Evolutionary conservation across 495 filamentous ascomycete species (phyloP).

Genomic region (Halenospora varia): DNA sequence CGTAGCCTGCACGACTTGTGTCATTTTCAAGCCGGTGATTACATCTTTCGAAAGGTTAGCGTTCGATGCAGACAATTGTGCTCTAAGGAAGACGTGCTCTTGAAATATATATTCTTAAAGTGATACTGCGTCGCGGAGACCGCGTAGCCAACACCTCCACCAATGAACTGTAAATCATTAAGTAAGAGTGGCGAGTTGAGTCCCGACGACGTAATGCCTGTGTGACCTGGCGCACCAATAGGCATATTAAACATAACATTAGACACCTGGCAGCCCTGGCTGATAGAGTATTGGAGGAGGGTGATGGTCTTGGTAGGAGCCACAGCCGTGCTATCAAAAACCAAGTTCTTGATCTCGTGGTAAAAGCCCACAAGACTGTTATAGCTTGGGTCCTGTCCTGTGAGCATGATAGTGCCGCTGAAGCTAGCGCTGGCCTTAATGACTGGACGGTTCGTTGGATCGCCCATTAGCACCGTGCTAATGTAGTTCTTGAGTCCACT

Average conservation of each 20-base stretch:
- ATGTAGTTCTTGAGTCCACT: conserved; percentile 38
- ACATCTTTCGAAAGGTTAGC: not conserved
- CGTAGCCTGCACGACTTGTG: not conserved
- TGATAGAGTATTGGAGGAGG: conserved; percentile 53
- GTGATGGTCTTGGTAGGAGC: conserved; percentile 24
- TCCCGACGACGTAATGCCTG: conserved; percentile 29
- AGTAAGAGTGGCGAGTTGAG: conserved; percentile 35
- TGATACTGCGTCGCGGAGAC: not conserved
- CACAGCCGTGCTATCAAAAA: conserved; percentile 34
- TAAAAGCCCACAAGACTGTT: conserved; percentile 38
- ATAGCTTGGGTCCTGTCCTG: conserved; percentile 33
- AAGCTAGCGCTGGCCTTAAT: conserved; percentile 34
- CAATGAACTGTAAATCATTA: conserved; percentile 43
- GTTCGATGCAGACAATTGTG: not conserved
- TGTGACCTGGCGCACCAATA: conserved; percentile 35
- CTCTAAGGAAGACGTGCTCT: not conserved
- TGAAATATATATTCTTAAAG: not conserved
- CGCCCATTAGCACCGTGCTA: conserved; percentile 29
- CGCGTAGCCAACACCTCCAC: conserved; percentile 37
- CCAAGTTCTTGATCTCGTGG: conserved; percentile 38
- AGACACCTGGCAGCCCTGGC: conserved; percentile 56
- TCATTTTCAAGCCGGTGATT: not conserved
- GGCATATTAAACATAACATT: conserved; percentile 63
- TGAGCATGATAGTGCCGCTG: conserved; percentile 30
- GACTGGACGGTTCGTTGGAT: conserved; percentile 24